Conservation (phyloP, 2,329 filamentous ascomycete genomes). For the Neocatenulostroma microsporum region DNA sequence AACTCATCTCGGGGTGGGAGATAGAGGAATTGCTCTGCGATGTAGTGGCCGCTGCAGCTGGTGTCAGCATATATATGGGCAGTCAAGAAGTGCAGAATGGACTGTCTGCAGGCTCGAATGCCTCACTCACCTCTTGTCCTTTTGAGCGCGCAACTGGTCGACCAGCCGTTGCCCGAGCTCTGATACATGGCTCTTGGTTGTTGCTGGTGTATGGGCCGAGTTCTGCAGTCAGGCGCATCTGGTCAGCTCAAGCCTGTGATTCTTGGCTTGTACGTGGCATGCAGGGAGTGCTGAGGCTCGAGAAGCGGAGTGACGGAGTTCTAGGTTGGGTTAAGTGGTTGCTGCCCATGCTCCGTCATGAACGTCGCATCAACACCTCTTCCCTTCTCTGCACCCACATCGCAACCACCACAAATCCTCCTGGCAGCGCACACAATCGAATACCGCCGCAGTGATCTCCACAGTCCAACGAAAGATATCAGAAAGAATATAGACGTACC, state of each 20-base stretch:
- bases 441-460: slow-evolving; percentile 7
- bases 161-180: slow-evolving; percentile 64
- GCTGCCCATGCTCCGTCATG: slow-evolving; percentile 10
- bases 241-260: slow-evolving; percentile 11
- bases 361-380: slow-evolving; percentile 1
- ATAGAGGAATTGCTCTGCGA: slow-evolving; percentile 67
- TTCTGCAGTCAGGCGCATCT: slow-evolving; percentile 19
- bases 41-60: slow-evolving; percentile 57
- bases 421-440: neutral
- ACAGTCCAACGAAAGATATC: neutral
- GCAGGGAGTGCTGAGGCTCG: neutral
- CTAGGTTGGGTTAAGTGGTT: slow-evolving; percentile 17
- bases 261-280: neutral
- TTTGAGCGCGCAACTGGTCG: slow-evolving; percentile 64
- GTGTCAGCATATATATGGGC: neutral
- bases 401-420: neutral
- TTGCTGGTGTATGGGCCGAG: slow-evolving; percentile 18
- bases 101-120: neutral
- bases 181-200: slow-evolving; percentile 33
- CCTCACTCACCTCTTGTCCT: slow-evolving; percentile 67
- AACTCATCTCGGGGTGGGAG: slow-evolving; percentile 49
- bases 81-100: slow-evolving; percentile 28
- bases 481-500: slow-evolving; percentile 39
- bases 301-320: slow-evolving; percentile 22
- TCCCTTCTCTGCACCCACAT: neutral